These are phyloP conservation scores for Capronia coronata DNA, from an alignment of 2,329 filamentous ascomycete genomes.

Conservation along the genomic window DNA sequence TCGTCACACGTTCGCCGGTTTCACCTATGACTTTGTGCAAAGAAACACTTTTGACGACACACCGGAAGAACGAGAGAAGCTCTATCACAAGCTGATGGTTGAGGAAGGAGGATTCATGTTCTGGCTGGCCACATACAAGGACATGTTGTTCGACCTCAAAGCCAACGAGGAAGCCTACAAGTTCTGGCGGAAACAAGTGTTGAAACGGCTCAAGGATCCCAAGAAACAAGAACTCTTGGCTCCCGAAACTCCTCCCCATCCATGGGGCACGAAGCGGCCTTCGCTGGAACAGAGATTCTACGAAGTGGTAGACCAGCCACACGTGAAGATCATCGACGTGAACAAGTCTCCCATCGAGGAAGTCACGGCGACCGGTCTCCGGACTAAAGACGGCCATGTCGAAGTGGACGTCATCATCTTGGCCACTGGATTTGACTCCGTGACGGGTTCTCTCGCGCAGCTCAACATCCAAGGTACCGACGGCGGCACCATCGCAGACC, in stretches of 20 bases:
- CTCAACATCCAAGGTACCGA: conserved; percentile 37
- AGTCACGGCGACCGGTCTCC: conserved; percentile 39
- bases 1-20: conserved; percentile 53
- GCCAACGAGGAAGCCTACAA: conserved; percentile 51
- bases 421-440: conserved; percentile 42
- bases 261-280: conserved; percentile 49
- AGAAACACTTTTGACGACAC: conserved; percentile 52
- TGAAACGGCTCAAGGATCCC: conserved; percentile 47
- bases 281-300: conserved; percentile 47
- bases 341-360: conserved; percentile 40
- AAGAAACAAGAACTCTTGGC: conserved; percentile 47
- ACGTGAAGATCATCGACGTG: conserved; percentile 44
- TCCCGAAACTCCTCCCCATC: conserved; percentile 48
- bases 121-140: conserved; percentile 51
- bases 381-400: conserved; percentile 35
- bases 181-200: conserved; percentile 51
- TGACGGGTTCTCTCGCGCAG: conserved; percentile 38
- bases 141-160: conserved; percentile 42
- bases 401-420: conserved; percentile 40
- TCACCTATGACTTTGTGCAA: conserved; percentile 52
- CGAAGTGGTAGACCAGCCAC: conserved; percentile 43
- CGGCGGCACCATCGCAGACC: conserved; percentile 32
- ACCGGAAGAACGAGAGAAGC: conserved; percentile 45
- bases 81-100: conserved; percentile 47
- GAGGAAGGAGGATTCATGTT: conserved; percentile 49